Base-by-base conservation (phyloP, 345 rosid species). In the Pugionium cornutum region DNA sequence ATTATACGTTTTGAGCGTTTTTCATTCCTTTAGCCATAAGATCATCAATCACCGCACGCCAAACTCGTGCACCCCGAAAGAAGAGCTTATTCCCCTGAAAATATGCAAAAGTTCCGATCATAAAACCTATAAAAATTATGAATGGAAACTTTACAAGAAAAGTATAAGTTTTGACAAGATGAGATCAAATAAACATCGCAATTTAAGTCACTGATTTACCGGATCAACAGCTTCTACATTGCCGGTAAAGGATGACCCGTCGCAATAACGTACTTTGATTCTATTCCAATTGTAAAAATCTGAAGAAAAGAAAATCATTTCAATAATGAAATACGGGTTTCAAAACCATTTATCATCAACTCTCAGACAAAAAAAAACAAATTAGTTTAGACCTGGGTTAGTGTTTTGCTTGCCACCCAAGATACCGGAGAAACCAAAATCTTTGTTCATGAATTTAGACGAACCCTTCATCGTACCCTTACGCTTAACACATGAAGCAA, bases 241-340 rank as follows among this genome's bases (percentile, higher is more conserved):
- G 0, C 99, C 97, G 0, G 99, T 88, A 70, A 84, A 94, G 0
- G 99, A 94, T 55, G 97, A 76, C n/a, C 97, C 99, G 65, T 94
- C 97, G 44, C 99, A 94, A 68, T 94, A 94, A 59, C 97, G 69
- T 64, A 94, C 84, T 87, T 87, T 91, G 55, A 94, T 82, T 64
- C 89, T 77, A 42, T 94, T 94, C 99, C 99, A 94, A 49, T 89
- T 84, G 76, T 84, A 80, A 67, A 88, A 89, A 52, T 87, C 99
- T 94, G 42, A 3, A 54, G 47, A 62, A 25, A 5, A n/a, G 18
- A 5, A 41, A 72, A 2, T 36, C 7, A 18, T 18, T 18, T 18
- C 18, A 18, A 18, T 18, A 18, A 18, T 18, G 18, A 18, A 18
- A 18, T 18, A 18, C 7, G 5, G 42, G 56, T 4, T 29, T 4